These are phyloP conservation scores for Monascus purpureus DNA, from an alignment of 495 filamentous ascomycete genomes.

Conservation along the genomic window DNA sequence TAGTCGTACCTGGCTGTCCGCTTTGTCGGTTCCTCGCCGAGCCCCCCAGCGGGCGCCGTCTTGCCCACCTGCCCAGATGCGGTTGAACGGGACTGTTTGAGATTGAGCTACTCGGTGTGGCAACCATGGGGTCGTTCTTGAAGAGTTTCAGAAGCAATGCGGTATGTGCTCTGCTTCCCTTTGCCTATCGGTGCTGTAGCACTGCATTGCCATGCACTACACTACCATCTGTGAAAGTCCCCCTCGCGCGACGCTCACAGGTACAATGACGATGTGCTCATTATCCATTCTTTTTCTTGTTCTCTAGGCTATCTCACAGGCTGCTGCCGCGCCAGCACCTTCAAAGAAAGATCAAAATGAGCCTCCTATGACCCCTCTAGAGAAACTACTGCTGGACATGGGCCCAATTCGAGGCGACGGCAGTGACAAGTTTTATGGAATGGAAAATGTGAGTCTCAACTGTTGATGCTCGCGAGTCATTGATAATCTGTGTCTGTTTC, in stretches of 20 bases:
- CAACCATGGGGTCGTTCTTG: conserved; percentile 31
- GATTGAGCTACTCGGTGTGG: no score
- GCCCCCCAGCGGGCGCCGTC: no score
- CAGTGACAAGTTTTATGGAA: conserved; percentile 95
- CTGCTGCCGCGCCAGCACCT: conserved; percentile 26
- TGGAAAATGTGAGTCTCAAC: conserved; percentile 72
- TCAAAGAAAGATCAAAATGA: conserved; percentile 60
- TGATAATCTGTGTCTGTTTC: conserved; percentile 9
- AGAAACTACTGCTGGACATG: conserved; percentile 69
- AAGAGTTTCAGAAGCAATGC: conserved; percentile 27
- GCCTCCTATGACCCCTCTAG: conserved; percentile 59
- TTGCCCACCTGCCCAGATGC: no score
- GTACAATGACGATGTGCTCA: conserved; percentile 6
- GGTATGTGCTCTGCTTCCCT: conserved; percentile 14
- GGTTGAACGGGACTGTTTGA: no score
- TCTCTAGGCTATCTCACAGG: conserved; percentile 28
- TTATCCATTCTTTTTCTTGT: conserved; percentile 1
- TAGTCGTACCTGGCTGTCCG: no score
- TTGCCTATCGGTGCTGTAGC: background rate
- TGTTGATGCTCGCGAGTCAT: background rate
- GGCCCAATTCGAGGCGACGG: conserved; percentile 72
- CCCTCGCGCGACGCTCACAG: conserved; percentile 1
- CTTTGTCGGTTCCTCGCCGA: no score
- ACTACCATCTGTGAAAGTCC: no score
- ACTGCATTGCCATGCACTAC: conserved; percentile 3